Evolutionary conservation across 139 green algal species (phyloP), one percentile per base, ranked within the genome.

Genomic region (Trebouxia sp.): DNA sequence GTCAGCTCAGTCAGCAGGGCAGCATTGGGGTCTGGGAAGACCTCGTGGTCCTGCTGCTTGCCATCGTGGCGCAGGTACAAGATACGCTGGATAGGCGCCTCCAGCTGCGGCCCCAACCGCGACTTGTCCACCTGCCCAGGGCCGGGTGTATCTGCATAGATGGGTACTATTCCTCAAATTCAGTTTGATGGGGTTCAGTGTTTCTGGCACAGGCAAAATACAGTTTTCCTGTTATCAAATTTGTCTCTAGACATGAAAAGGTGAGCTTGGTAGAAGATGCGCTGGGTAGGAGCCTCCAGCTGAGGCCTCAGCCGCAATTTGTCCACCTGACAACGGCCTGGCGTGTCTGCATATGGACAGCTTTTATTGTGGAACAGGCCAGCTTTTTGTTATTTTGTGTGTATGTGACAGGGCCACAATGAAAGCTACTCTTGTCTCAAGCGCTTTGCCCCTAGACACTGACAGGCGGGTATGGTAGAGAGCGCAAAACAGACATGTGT

Each of bases 251-350:
- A n/a, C n/a, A n/a, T n/a, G n/a, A n/a, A n/a, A n/a, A n/a, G n/a
- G n/a, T n/a, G n/a, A n/a, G n/a, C n/a, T n/a, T n/a, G 86, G 88
- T 99, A 99, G 87, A 98, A 97, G 24, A 98, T 89, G 30, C 95
- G 91, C 37, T 91, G 90, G 55, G 98, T 91, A 56, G 94, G 89
- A 0, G 94, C 91, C 0, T 90, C 84, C 66, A 99, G 90, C 50
- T 83, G 84, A 51, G 43, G 53, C 56, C 83, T 87, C n/a, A 85
- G 75, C 51, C 30, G 42, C 1, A 62, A 55, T 80, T 96, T 97
- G 88, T 93, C 86, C 50, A 94, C 90, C 32, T 32, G 48, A 0
- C 20, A 37, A 22, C 56, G 58, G 5, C 39, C 56, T 32, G 77
- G n/a, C 4, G 77, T 65, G n/a, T 82, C 56, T 82, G 77, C 77